phyloP scores from a whole-genome alignment of 2,329 filamentous ascomycete genomes.

The Sarocladium kiliense region DNA sequence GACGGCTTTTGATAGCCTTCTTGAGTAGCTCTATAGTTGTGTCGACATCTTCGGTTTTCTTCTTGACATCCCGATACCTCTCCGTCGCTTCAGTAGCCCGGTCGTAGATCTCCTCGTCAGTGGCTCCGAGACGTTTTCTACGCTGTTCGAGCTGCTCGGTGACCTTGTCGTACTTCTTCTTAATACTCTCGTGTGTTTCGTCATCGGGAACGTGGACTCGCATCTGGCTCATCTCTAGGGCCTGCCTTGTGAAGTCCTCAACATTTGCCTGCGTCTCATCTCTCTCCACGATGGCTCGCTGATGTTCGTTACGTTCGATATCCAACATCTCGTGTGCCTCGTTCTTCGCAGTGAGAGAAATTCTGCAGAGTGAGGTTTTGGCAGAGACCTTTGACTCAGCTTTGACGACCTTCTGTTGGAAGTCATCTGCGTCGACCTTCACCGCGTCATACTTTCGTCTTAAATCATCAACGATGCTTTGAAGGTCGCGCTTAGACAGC shows the following conservation, averaged over 20 bases:
- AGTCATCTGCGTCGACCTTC: constrained; percentile 27
- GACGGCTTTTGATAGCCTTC: constrained; percentile 61
- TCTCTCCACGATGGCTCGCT: constrained; percentile 39
- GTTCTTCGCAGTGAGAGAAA: constrained; percentile 59
- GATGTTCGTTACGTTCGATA: constrained; percentile 39
- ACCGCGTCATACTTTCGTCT: constrained; percentile 24
- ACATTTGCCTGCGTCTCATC: constrained; percentile 44
- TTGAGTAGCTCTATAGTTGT: constrained; percentile 42
- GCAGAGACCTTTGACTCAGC: constrained; percentile 47
- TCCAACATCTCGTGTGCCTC: constrained; percentile 47
- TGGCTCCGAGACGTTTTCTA: constrained; percentile 54
- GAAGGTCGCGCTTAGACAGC: constrained; percentile 44
- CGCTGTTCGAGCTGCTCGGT: constrained; percentile 53
- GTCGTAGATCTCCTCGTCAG: constrained; percentile 59
- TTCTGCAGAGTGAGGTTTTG: constrained; percentile 41
- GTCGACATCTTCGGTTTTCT: constrained; percentile 33
- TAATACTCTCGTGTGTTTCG: constrained; percentile 55
- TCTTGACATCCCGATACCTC: constrained; percentile 37
- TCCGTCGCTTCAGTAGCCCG: constrained; percentile 34
- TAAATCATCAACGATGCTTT: constrained; percentile 33
- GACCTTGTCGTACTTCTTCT: constrained; percentile 50
- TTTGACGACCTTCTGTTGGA: constrained; percentile 47
- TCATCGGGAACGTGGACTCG: constrained; percentile 60
- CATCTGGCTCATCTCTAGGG: constrained; percentile 43
- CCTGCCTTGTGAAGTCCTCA: constrained; percentile 48